A percentile compares a stretch with the other conserved stretches of the same genome.
Conservation (phyloP, 306 rosid genomes). For the Vigna angularis region DNA sequence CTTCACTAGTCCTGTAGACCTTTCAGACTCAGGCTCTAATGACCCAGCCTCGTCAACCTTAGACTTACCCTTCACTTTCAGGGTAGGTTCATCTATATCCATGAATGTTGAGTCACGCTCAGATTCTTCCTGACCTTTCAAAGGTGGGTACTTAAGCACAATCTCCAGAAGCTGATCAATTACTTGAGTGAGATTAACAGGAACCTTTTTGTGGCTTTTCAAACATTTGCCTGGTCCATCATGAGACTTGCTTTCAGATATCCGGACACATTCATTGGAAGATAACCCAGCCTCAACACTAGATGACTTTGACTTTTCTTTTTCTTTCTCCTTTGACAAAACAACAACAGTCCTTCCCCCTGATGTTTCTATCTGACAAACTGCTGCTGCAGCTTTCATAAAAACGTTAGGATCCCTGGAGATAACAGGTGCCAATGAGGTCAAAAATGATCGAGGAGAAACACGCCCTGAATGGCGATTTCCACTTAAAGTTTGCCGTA, state of each 20-base stretch:
- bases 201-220: constrained; percentile 90
- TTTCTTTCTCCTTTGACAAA: constrained; percentile 88
- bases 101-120: constrained; percentile 61
- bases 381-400: constrained; percentile 90
- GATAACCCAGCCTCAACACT: constrained; percentile 71
- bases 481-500: constrained; percentile 82
- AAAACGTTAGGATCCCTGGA: constrained; percentile 95
- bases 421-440: constrained; percentile 93
- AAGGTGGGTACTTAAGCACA: constrained; percentile 78
- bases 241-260: constrained; percentile 78
- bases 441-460: constrained; percentile 76
- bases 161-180: constrained; percentile 96
- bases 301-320: constrained; percentile 75
- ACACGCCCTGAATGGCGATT: constrained; percentile 87
- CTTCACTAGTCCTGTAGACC: constrained; percentile 89
- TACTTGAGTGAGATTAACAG: constrained; percentile 91
- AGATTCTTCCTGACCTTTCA: constrained; percentile 62
- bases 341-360: constrained; percentile 88
- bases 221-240: constrained; percentile 86
- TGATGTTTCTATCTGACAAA: constrained; percentile 92
- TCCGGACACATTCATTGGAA: constrained; percentile 78
- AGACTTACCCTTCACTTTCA: constrained; percentile 93
- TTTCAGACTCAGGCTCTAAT: constrained; percentile 79
- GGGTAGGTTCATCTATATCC: constrained; percentile 93
- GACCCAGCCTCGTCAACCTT: constrained; percentile 76